Evolutionary conservation across 768 basidiomycete genomes (phyloP), one percentile per base, ranked within the genome.

Genomic region (Symmetrospora coprosmae): DNA sequence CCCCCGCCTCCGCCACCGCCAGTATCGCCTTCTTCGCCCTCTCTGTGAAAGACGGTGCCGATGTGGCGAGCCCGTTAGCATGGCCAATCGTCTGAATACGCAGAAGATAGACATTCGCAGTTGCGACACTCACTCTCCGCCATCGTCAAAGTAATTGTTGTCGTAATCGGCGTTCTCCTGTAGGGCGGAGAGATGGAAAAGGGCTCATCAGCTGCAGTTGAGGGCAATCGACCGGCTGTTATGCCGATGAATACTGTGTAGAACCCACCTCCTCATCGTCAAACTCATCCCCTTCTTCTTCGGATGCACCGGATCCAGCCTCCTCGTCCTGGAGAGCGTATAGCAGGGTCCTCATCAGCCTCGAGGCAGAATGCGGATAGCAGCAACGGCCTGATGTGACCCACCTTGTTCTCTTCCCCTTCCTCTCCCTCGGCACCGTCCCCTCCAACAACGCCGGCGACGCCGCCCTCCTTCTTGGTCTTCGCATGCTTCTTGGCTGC

Each of bases 61-160:
- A n/a, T n/a, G n/a, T n/a, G n/a, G n/a, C n/a, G n/a, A n/a, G n/a
- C n/a, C n/a, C n/a, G n/a, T n/a, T n/a, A n/a, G n/a, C n/a, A n/a
- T n/a, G n/a, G n/a, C n/a, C n/a, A n/a, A n/a, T n/a, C n/a, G n/a
- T n/a, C n/a, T n/a, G n/a, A n/a, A n/a, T n/a, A n/a, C n/a, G n/a
- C n/a, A n/a, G n/a, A n/a, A n/a, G n/a, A n/a, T n/a, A n/a, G n/a
- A n/a, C n/a, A n/a, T n/a, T n/a, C n/a, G n/a, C n/a, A n/a, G n/a
- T n/a, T n/a, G n/a, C n/a, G n/a, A n/a, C n/a, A n/a, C n/a, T n/a
- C n/a, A n/a, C n/a, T n/a, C n/a, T n/a, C n/a, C 55, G 17, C 55
- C 55, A 40, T 58, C 43, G 23, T 58, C 55, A 43, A 58, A 58
- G 30, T 58, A 58, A 30, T 58, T 58, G 55, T 58, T 58, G 41